Conservation (phyloP, 441 rosid genomes). For the Oxalis stricta region DNA sequence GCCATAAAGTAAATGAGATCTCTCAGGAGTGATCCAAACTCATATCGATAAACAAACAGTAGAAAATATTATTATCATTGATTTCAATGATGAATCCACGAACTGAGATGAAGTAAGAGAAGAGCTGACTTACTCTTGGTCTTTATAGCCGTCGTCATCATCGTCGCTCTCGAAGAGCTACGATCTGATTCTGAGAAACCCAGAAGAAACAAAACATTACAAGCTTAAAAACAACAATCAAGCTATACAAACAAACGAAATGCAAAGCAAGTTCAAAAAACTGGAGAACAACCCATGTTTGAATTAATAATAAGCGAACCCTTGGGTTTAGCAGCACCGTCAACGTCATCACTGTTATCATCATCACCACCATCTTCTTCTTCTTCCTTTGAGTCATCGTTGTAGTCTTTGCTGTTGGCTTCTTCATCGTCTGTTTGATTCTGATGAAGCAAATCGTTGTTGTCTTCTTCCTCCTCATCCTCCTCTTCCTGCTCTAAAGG, state of each 20-base stretch:
- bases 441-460: slow-evolving; percentile 4
- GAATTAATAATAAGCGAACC: too few species aligned
- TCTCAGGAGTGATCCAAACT: too few species aligned
- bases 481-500: not conserved
- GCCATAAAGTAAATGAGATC: too few species aligned
- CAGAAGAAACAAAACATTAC: not conserved
- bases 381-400: too few species aligned
- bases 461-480: not conserved
- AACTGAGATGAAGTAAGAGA: not conserved
- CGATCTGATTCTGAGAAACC: slow-evolving; percentile 33
- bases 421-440: not conserved
- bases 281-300: too few species aligned
- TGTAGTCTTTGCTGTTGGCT: not conserved
- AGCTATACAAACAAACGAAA: slow-evolving; percentile 1
- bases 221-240: not conserved
- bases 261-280: not conserved
- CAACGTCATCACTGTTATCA: not conserved
- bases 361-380: too few species aligned
- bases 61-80: slow-evolving; percentile 9
- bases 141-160: slow-evolving; percentile 8
- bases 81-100: not conserved
- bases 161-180: slow-evolving; percentile 17
- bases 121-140: slow-evolving; percentile 10
- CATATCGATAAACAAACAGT: not conserved
- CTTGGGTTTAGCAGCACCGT: too few species aligned